Evolutionary conservation across 225 moss, liverwort and hornwort genomes (phyloP).

Genomic region (Bryoerythrophyllum caledonicum): DNA sequence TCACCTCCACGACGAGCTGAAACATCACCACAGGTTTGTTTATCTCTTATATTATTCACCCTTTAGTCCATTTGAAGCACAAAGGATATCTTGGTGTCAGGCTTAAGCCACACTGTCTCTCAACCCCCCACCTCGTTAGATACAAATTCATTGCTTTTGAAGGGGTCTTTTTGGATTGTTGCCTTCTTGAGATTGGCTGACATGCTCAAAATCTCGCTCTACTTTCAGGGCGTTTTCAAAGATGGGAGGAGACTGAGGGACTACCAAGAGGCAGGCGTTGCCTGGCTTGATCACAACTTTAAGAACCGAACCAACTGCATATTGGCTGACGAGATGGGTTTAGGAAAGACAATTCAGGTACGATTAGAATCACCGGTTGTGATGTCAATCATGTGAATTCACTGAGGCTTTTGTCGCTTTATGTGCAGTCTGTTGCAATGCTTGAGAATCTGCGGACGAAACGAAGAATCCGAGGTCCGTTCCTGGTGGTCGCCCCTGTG

Average conservation of each 20-base stretch:
- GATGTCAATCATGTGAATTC: not conserved
- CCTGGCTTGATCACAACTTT: constrained; percentile 74
- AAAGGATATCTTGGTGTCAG: too few species aligned
- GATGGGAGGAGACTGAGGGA: constrained; percentile 70
- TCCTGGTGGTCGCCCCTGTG: constrained; percentile 73
- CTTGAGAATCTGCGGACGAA: constrained; percentile 70
- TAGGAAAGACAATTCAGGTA: constrained; percentile 46
- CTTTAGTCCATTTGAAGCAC: not conserved
- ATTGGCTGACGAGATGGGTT: constrained; percentile 45
- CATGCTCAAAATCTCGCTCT: not conserved
- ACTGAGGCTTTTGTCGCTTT: not conserved
- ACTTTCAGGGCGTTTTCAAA: constrained; percentile 45
- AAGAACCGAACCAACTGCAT: constrained; percentile 61
- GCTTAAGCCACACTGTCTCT: too few species aligned
- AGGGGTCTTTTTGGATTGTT: not conserved
- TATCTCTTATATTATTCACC: not conserved
- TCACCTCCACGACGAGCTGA: constrained; percentile 28
- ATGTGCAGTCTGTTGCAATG: constrained; percentile 74
- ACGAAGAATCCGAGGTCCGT: constrained; percentile 61
- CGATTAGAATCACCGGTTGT: not conserved
- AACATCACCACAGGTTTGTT: constrained; percentile 20
- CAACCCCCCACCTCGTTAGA: too few species aligned
- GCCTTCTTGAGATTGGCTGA: not conserved
- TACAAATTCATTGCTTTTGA: not conserved
- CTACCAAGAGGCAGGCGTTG: constrained; percentile 78